Evolutionary conservation across 2,329 filamentous ascomycete genomes (phyloP), one percentile per base, ranked within the genome.

Genomic region (Amylocarpus encephaloides): DNA sequence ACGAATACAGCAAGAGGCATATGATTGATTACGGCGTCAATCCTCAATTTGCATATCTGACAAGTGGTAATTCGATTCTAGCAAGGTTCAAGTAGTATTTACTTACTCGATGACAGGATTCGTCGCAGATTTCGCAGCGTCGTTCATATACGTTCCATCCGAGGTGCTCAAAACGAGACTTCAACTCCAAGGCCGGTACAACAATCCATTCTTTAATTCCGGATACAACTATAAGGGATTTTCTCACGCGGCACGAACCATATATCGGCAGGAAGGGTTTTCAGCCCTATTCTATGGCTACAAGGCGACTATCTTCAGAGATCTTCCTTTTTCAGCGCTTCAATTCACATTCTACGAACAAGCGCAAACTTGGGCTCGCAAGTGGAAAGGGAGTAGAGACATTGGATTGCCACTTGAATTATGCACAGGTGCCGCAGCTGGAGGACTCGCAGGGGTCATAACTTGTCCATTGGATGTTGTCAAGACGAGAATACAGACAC

Each of bases 261-360:
- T 98, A 52, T 77, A 90, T 13, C 82, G 83, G 35, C 77, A 78
- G 38, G 93, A 98, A 71, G 94, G 93, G 0, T 76, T 89, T 48
- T 75, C 80, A 0, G 93, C 94, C 15, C 78, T 98, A 19, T 98
- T 96, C 68, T 86, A 95, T 61, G 93, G 93, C n/a, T 98, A 94
- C 73, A 93, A 93, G 67, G 93, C 93, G 10, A 98, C 93, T 0
- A 80, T 98, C 2, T 93, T 88, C 71, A 86, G 93, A 51, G 93
- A 98, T 63, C 77, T 98, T 18, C 93, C 93, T 1, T 98, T 96
- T 66, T 97, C 92, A 0, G 93, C 93, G 0, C 72, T 98, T 10
- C 93, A 98, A 65, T 97, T 98, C 69, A 92, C 94, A 63, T 96
- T 98, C 67, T 98, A 95, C 73, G 93, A 98, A 69, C 88, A 97